Base-by-base conservation (phyloP, 345 rosid species). In the Dovyalis caffra region DNA sequence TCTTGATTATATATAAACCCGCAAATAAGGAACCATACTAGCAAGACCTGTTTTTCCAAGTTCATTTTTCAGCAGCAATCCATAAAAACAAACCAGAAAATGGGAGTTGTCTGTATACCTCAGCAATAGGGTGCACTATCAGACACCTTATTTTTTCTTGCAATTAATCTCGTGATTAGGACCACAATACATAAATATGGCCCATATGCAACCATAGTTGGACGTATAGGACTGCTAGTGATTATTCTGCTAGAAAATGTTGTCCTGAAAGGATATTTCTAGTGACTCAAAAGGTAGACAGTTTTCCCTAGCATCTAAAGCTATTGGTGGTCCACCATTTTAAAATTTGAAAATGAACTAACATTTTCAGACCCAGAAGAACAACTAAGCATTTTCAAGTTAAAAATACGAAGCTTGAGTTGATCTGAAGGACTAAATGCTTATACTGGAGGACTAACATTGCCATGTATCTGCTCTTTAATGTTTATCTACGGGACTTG, bases 1-100 rank as follows among this genome's bases (percentile, higher is more conserved):
- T 66, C 53, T 38, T 15, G 51, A 66, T 62, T 62, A 29, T 66
- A 8, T 10, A 65, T 65, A 64, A 37, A 64, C 43, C 45, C 68
- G 10, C 7, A 25, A 64, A 34, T 40, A 33, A 15, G n/a, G 66
- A 62, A 14, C 16, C 5, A 16, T 3, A 12, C 32, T n/a, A 15
- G 34, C 21, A 63, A 63, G 15, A 32, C 12, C 37, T 14, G 16
- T 28, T 29, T 29, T 32, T 26, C 21, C n/a, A 11, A 5, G 65
- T 29, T 12, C 34, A 61, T 26, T 15, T 61, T 28, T 12, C 35
- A 61, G 65, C 11, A 3, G 11, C 65, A 1, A 61, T 20, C 31
- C 65, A 4, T 15, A 61, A 61, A 61, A n/a, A 25, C 12, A 15
- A 61, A 61, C 18, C 35, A 61, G 26, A 58, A 58, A 58, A 3